Percentiles rank a stretch among this genome's conserved stretches.
Conservation (phyloP, 768 basidiomycete species). For the Phylloporus rhodoxanthus region DNA sequence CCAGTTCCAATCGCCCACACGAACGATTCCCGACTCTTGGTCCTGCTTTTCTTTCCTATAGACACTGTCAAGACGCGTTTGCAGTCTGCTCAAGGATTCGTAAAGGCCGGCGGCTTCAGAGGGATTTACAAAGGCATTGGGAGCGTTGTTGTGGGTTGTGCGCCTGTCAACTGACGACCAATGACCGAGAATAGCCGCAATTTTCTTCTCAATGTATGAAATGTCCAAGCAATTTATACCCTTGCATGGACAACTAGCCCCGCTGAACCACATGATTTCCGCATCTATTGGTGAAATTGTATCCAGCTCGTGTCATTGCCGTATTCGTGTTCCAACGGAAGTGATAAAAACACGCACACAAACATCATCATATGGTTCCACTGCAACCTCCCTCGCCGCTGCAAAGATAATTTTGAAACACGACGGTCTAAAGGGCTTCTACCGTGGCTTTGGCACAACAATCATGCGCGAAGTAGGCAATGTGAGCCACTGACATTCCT, state of each 20-base stretch:
- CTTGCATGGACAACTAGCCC: constrained; percentile 50
- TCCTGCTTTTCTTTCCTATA: constrained; percentile 73
- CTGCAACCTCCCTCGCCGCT: constrained; percentile 57
- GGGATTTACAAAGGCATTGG: constrained; percentile 93
- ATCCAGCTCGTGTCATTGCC: constrained; percentile 8
- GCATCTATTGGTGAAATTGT: constrained; percentile 59
- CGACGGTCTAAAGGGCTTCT: constrained; percentile 75
- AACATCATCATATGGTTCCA: constrained; percentile 69
- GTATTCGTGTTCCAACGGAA: constrained; percentile 87
- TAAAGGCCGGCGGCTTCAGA: constrained; percentile 76
- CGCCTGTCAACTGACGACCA: not conserved
- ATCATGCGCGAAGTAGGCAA: constrained; percentile 57
- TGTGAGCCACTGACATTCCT: not conserved
- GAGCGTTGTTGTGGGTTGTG: constrained; percentile 79
- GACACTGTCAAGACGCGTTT: constrained; percentile 96
- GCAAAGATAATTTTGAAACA: constrained; percentile 50
- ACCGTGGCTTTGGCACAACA: constrained; percentile 81
- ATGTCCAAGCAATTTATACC: constrained; percentile 75
- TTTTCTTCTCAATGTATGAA: constrained; percentile 94
- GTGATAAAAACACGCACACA: constrained; percentile 93
- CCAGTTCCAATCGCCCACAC: constrained; percentile 8
- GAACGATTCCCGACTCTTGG: constrained; percentile 11
- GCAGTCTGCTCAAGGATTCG: constrained; percentile 84
- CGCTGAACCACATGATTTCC: constrained; percentile 58
- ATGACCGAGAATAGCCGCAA: constrained; percentile 57